A percentile compares a stretch with the other conserved stretches of the same genome.
Evolutionary conservation across 495 filamentous ascomycete genomes (phyloP).

Genomic region (Penicillium cataractarum): DNA sequence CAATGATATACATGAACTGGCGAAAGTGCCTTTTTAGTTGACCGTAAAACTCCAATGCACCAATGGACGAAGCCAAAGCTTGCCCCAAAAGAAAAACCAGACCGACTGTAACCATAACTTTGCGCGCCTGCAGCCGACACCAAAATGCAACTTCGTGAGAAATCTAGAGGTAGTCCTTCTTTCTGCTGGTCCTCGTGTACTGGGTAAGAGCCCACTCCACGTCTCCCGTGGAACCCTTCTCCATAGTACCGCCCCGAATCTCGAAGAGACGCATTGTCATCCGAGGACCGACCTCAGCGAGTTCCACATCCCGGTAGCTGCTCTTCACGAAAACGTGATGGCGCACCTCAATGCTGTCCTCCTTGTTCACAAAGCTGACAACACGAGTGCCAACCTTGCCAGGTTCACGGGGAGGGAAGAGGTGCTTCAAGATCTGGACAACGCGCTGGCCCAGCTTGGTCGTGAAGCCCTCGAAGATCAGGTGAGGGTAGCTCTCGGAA

Average conservation of each 20-base stretch:
- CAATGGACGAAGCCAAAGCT: conserved; percentile 30
- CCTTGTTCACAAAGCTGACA: conserved; percentile 92
- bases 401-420: conserved; percentile 88
- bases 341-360: conserved; percentile 87
- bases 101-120: conserved; percentile 20
- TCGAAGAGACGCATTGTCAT: conserved; percentile 98
- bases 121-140: conserved; percentile 22
- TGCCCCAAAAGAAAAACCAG: conserved; percentile 16
- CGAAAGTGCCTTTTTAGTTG: conserved; percentile 21
- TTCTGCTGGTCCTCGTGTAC: conserved; percentile 87
- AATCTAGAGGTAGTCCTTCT: conserved; percentile 87
- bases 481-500: conserved; percentile 88
- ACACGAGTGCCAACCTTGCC: conserved; percentile 84
- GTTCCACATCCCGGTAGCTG: conserved; percentile 83
- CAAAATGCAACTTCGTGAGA: conserved; percentile 22
- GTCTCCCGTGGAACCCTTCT: conserved; percentile 91
- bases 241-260: conserved; percentile 88
- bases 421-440: conserved; percentile 88
- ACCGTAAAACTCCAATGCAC: conserved; percentile 30
- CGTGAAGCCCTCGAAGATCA: conserved; percentile 94
- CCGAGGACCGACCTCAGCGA: conserved; percentile 92
- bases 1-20: conserved; percentile 19
- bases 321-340: conserved; percentile 86
- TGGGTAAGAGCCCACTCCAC: conserved; percentile 93
- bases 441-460: conserved; percentile 81